A percentile compares a stretch with the other conserved stretches of the same genome.
phyloP scores from a whole-genome alignment of 306 rosid species.

The Luffa acutangula region DNA sequence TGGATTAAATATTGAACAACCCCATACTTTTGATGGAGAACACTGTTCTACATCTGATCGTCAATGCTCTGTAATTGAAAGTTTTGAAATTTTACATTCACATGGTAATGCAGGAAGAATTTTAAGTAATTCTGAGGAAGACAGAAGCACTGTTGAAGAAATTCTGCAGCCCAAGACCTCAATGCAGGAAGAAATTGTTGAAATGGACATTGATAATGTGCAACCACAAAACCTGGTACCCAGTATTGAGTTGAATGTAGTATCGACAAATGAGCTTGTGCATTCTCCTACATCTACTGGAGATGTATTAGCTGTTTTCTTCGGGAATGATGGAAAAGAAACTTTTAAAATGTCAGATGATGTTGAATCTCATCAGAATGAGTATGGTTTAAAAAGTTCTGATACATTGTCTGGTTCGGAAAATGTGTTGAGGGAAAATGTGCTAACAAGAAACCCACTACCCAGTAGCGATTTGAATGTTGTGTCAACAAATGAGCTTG shows the following conservation, averaged over 20 bases:
- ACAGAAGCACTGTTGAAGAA: slow-evolving; percentile 7
- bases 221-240: background rate
- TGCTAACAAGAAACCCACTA: background rate
- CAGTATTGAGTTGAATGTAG: background rate
- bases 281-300: background rate
- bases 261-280: background rate
- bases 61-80: slow-evolving; percentile 13
- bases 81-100: slow-evolving; percentile 6
- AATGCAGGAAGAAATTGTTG: slow-evolving; percentile 13
- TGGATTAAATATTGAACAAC: slow-evolving; percentile 16
- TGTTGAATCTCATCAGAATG: slow-evolving; percentile 7
- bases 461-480: background rate
- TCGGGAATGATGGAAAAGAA: slow-evolving; percentile 16
- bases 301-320: background rate
- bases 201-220: slow-evolving; percentile 11
- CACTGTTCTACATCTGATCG: slow-evolving; percentile 14
- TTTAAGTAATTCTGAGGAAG: slow-evolving; percentile 15
- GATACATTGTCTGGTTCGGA: slow-evolving; percentile 16
- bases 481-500: background rate
- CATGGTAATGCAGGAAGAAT: slow-evolving; percentile 8
- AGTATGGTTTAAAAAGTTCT: slow-evolving; percentile 12
- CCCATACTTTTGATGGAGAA: slow-evolving; percentile 13
- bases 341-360: slow-evolving; percentile 12
- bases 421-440: background rate
- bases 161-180: slow-evolving; percentile 12